Evolutionary conservation across 2,329 filamentous ascomycete species (phyloP), one percentile per base, ranked within the genome.

Genomic region (Pseudogymnoascus sp.): DNA sequence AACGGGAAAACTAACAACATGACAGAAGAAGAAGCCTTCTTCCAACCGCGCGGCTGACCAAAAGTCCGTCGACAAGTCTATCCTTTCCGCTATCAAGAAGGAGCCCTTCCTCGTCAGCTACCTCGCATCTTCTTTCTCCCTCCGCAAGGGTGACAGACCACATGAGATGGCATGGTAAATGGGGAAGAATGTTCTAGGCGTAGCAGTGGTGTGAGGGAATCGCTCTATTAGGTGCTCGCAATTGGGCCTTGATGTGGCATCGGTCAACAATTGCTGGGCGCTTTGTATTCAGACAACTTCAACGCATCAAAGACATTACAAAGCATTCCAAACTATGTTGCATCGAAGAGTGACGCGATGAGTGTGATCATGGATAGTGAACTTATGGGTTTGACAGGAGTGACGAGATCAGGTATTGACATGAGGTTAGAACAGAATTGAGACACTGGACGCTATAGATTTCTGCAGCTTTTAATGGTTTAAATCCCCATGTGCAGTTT

Each of bases 111-210:
- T 99, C 73, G 80, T 86, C 77, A 90, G 88, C 82, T 99, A 99
- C 87, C 90, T 99, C 73, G 85, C 85, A 76, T 90, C 88, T 80
- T 91, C 88, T 77, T 99, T 99, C 90, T 95, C 90, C 87, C 88
- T 99, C 80, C 90, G 93, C 82, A 97, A 92, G 85, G 94, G 94
- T 76, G 93, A 99, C 86, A 92, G 93, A 88, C 94, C 94, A 81
- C 94, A 99, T 83, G 90, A 96, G 87, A 97, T 99, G 94, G 90
- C 90, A 82, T 99, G 93, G 87, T 99, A 97, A 81, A 86, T 66
- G 65, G 30, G 28, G 64, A 62, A 65, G 65, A 66, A 61, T 62
- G 60, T 59, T 66, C 66, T 63, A 66, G 69, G 70, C 67, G 68
- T 68, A 69, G 72, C 57, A 58, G 57, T 58, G 57, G 33, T 58